Percentiles rank a stretch among this genome's conserved stretches.
phyloP scores from a whole-genome alignment of 139 green algal species.

The Chlamydomonas incerta region DNA sequence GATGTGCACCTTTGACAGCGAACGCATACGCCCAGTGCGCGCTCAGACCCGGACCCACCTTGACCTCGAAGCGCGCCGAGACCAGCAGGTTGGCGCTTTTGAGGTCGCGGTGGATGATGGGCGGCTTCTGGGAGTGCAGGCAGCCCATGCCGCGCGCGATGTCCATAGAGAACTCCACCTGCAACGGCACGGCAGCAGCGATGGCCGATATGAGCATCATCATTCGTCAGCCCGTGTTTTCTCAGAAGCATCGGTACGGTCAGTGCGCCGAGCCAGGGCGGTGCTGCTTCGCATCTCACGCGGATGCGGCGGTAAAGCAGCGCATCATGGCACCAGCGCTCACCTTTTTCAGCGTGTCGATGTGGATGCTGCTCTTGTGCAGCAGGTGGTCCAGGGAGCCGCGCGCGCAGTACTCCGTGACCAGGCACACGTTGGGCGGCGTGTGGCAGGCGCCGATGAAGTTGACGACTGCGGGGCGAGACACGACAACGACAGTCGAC shows the following conservation, averaged over 20 bases:
- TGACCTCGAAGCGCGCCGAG: constrained; percentile 67
- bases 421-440: constrained; percentile 63
- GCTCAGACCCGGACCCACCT: constrained; percentile 44
- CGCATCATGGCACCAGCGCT: background rate
- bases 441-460: constrained; percentile 64
- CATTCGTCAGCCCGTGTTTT: background rate
- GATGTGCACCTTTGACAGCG: too few species aligned
- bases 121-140: constrained; percentile 67
- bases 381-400: constrained; percentile 68
- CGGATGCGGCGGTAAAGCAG: too few species aligned
- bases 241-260: too few species aligned
- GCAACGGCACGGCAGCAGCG: background rate
- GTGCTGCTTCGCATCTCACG: too few species aligned
- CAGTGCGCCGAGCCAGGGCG: too few species aligned
- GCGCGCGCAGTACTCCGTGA: constrained; percentile 71
- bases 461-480: constrained; percentile 41
- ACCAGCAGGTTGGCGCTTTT: constrained; percentile 76
- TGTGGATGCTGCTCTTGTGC: constrained; percentile 48
- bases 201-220: background rate
- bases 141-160: constrained; percentile 70
- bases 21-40: too few species aligned
- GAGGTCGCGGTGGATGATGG: constrained; percentile 70
- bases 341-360: constrained; percentile 52
- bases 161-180: constrained; percentile 69
- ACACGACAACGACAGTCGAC: too few species aligned